Conservation (phyloP, 2,329 filamentous ascomycete genomes). For the Penicillium italicum region DNA sequence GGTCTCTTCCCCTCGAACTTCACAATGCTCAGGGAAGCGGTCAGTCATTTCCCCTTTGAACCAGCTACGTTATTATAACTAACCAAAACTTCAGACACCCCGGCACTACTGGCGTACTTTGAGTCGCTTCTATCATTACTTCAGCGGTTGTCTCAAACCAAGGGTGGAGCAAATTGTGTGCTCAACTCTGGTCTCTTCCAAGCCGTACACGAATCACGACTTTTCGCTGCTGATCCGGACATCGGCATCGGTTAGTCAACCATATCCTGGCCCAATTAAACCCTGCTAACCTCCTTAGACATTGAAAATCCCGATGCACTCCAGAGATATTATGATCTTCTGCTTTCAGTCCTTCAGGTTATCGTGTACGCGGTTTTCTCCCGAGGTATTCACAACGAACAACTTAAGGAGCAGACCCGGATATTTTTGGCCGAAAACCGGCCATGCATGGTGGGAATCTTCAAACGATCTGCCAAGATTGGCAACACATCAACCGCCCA, state of each 20-base stretch:
- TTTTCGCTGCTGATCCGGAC: slow-evolving; percentile 89
- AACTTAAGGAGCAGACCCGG: slow-evolving; percentile 68
- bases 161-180: slow-evolving; percentile 79
- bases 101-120: slow-evolving; percentile 57
- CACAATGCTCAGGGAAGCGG: slow-evolving; percentile 55
- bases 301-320: slow-evolving; percentile 67
- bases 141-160: slow-evolving; percentile 77
- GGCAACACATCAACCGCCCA: slow-evolving; percentile 51
- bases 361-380: slow-evolving; percentile 77
- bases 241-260: slow-evolving; percentile 64
- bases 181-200: slow-evolving; percentile 85
- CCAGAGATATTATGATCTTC: slow-evolving; percentile 76
- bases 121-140: slow-evolving; percentile 78
- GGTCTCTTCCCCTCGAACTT: slow-evolving; percentile 71
- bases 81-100: slow-evolving; percentile 45
- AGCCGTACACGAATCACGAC: slow-evolving; percentile 71
- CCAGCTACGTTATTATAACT: not conserved
- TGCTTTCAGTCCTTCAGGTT: slow-evolving; percentile 75
- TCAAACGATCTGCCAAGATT: slow-evolving; percentile 84
- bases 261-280: not conserved
- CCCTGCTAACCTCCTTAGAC: slow-evolving; percentile 43
- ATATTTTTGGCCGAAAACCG: slow-evolving; percentile 79
- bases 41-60: slow-evolving; percentile 38
- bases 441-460: slow-evolving; percentile 77
- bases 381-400: slow-evolving; percentile 74